Conservation (phyloP, 83 land plant genomes). For the Isoetes engelmannii region DNA sequence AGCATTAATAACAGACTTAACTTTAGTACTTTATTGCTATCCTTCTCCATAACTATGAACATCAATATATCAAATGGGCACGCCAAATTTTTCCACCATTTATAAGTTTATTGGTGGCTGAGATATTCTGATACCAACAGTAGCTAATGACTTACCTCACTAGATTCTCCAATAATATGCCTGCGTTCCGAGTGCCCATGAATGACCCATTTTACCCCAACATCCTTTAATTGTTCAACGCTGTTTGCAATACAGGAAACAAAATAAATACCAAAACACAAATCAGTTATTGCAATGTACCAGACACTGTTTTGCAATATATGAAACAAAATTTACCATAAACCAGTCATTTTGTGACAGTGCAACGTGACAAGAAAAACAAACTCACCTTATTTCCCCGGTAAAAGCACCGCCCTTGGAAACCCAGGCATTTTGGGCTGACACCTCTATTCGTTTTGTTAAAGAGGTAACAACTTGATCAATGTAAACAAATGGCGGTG, state of each 20-base stretch:
- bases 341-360: not conserved
- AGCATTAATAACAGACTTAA: too few relatives aligned
- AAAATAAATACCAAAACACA: not conserved
- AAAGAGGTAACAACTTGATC: conserved; percentile 69
- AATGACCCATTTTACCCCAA: conserved; percentile 90
- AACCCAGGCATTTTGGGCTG: conserved; percentile 93
- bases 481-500: conserved; percentile 90
- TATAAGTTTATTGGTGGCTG: not conserved
- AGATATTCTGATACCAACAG: too few relatives aligned
- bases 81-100: not conserved
- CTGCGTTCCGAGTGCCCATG: conserved; percentile 93
- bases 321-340: not conserved
- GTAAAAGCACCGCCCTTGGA: conserved; percentile 98
- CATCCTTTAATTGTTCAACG: conserved; percentile 82
- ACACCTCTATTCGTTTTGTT: conserved; percentile 63
- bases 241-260: conserved; percentile 23
- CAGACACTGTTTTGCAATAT: not conserved
- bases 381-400: conserved; percentile 86
- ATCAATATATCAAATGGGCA: not conserved
- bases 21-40: too few relatives aligned
- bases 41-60: not conserved
- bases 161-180: conserved; percentile 79
- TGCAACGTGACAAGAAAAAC: not conserved
- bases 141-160: conserved; percentile 34
- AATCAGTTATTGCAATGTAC: too few relatives aligned